phyloP scores from a whole-genome alignment of 2,329 filamentous ascomycete species.

The Fusarium anthophilum region DNA sequence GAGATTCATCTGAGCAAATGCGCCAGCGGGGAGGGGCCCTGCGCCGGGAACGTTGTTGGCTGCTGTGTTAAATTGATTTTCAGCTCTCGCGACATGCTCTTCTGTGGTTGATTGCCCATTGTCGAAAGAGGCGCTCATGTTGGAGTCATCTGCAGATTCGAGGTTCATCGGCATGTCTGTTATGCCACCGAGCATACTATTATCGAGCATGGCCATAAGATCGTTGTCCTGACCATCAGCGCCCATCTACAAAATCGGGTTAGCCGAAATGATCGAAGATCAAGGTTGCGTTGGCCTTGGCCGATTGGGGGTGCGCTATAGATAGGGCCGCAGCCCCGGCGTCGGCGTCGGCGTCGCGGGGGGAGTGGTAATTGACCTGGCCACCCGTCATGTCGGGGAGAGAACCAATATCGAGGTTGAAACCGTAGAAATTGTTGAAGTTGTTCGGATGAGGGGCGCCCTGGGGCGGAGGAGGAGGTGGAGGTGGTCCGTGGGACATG shows the following conservation, averaged over 20 bases:
- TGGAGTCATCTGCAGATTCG: conserved; percentile 49
- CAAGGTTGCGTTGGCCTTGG: conserved; percentile 29
- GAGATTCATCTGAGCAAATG: conserved; percentile 47
- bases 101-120: conserved; percentile 40
- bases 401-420: conserved; percentile 44
- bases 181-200: conserved; percentile 51
- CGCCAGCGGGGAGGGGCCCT: conserved; percentile 53
- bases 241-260: conserved; percentile 39
- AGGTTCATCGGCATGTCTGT: conserved; percentile 56
- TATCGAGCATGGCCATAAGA: conserved; percentile 57
- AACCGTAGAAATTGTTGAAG: conserved; percentile 50
- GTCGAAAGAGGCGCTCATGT: conserved; percentile 33
- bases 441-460: conserved; percentile 30
- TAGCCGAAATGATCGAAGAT: conserved; percentile 27
- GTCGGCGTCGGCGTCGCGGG: conserved; percentile 7
- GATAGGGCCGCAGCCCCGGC: conserved; percentile 28
- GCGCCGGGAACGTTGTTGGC: conserved; percentile 53
- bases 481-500: conserved; percentile 51
- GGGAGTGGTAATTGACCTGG: conserved; percentile 37
- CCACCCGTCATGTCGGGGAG: conserved; percentile 41
- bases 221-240: conserved; percentile 46
- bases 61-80: conserved; percentile 49
- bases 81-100: conserved; percentile 44
- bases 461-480: conserved; percentile 46
- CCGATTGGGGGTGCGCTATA: conserved; percentile 7